phyloP scores from a whole-genome alignment of 257 asterid genomes.

The Plantago elongata region DNA sequence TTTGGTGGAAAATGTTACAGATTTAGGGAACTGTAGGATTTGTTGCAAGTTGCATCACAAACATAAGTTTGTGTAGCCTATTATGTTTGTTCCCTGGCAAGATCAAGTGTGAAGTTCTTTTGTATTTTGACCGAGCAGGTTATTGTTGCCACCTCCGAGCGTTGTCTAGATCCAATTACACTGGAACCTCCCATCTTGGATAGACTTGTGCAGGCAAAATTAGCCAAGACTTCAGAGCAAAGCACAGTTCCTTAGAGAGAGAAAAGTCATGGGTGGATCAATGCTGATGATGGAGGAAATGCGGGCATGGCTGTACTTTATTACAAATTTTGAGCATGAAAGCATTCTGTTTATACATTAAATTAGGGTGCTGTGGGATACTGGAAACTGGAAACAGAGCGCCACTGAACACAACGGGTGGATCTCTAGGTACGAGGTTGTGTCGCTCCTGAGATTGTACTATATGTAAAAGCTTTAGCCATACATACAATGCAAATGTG shows the following conservation, averaged over 20 bases:
- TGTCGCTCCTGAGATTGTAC: background rate
- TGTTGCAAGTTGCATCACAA: no score
- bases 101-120: background rate
- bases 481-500: background rate
- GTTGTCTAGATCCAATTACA: slow-evolving; percentile 78
- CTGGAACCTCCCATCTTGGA: slow-evolving; percentile 80
- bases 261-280: background rate
- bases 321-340: background rate
- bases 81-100: background rate
- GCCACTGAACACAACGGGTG: background rate
- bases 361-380: background rate
- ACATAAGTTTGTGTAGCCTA: no score
- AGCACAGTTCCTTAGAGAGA: slow-evolving; percentile 15
- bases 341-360: background rate
- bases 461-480: slow-evolving; percentile 1
- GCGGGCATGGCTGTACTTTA: no score
- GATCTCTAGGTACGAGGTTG: background rate
- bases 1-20: background rate
- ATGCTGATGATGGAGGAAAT: background rate
- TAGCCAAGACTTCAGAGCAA: slow-evolving; percentile 51
- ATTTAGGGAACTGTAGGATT: no score
- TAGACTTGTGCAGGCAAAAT: slow-evolving; percentile 76
- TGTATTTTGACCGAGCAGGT: slow-evolving; percentile 51
- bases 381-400: background rate
- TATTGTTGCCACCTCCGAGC: slow-evolving; percentile 76